Evolutionary conservation across 208 protist genomes (phyloP), one percentile per base, ranked within the genome.

Genomic region (Porcisia hertigi): DNA sequence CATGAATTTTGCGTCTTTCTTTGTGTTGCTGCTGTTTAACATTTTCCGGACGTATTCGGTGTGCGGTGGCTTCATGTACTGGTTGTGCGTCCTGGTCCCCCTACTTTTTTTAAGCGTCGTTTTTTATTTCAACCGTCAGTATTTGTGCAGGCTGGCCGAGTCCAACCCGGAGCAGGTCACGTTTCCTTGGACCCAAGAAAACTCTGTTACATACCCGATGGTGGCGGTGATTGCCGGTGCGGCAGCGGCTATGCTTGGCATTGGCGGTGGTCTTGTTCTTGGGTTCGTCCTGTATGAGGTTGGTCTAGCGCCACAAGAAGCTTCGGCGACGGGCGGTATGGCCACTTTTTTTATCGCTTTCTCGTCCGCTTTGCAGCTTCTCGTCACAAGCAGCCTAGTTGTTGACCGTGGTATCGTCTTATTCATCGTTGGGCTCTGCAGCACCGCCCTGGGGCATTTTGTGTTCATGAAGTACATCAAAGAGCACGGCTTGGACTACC

Each of bases 201-300:
- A 75, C 49, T 88, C 72, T 18, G 69, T 95, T 2, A 78, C 60
- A 30, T 95, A 87, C 73, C 93, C 91, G 25, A 69, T 93, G 53
- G 81, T 92, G 30, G 86, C 93, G 0, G 80, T 97, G 11, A 45
- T 94, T 23, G 93, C 93, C 0, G 93, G 93, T 55, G 89, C 81
- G 12, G 89, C 89, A 36, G 91, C 91, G 3, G 80, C 89, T 7
- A 91, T 97, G 85, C 83, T 97, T 53, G 93, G 93, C 58, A 94
- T 97, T 72, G 93, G 93, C 43, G 93, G 93, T 36, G 93, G 93
- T 14, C 81, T 97, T 25, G 88, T 97, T 18, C 73, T 97, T 1
- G 87, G 93, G 45, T 95, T 97, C 70, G 84, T 97, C 34, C 74
- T 97, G 49, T 93, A 94, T 80, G 91, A 97, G 69, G 86, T 91